phyloP scores from a whole-genome alignment of 306 rosid species.

The Dalbergia cultrata region DNA sequence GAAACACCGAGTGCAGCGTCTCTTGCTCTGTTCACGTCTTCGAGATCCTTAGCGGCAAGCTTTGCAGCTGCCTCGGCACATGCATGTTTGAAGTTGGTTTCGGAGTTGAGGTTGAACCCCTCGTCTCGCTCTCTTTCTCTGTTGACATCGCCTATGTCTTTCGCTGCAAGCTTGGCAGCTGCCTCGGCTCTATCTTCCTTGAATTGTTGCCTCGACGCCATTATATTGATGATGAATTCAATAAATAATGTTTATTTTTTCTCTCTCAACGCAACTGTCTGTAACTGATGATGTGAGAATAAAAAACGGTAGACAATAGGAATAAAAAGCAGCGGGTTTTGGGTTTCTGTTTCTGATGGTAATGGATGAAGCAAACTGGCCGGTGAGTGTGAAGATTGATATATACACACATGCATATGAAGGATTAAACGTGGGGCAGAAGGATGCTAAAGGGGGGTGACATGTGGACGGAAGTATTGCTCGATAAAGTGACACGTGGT shows the following conservation, averaged over 20 bases:
- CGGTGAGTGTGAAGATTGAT: neutral
- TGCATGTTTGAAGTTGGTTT: constrained; percentile 59
- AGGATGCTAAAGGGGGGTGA: neutral
- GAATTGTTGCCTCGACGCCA: constrained; percentile 71
- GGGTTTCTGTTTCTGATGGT: neutral
- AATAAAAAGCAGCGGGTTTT: neutral
- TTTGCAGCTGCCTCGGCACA: constrained; percentile 75
- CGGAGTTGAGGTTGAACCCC: neutral
- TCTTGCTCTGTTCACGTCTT: constrained; percentile 58
- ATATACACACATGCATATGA: neutral
- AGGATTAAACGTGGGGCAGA: neutral
- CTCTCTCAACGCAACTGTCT: neutral
- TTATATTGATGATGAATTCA: constrained; percentile 16
- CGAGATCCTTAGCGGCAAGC: constrained; percentile 69
- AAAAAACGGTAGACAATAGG: neutral
- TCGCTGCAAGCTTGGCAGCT: constrained; percentile 67
- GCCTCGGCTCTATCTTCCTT: constrained; percentile 78
- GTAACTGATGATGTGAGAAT: neutral
- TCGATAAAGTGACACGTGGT: constrained; percentile 33
- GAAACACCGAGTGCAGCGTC: neutral
- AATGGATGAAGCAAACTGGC: neutral
- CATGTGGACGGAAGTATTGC: constrained; percentile 18
- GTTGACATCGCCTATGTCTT: constrained; percentile 60
- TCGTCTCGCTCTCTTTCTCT: constrained; percentile 51
- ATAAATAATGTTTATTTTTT: neutral